Base-by-base conservation (phyloP, 169 alveolate species). In the Cryptosporidium parvum region DNA sequence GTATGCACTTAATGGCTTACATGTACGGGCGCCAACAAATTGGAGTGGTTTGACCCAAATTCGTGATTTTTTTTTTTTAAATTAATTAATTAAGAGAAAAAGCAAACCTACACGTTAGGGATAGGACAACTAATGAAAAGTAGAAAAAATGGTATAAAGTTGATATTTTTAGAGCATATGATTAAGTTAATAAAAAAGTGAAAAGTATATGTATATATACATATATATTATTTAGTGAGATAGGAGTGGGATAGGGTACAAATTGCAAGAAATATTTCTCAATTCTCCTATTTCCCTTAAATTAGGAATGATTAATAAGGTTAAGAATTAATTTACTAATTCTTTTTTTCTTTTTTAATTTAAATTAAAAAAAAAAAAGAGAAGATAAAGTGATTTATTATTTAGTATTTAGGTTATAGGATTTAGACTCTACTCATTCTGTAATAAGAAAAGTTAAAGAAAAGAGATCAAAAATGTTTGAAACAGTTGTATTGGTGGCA, bases 401-500 rank as follows among this genome's bases (percentile, higher is more conserved):
- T 26, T 65, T 65, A 65, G 72, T 31, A 10, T 65, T 65, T 65
- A 65, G 72, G 7, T 26, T 56, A n/a, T 56, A 56, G 67, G 67
- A 26, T 56, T 56, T 56, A 56, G 37, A 56, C 16, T 23, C 26
- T 56, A 53, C 62, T 53, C 9, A 37, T 4, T 42, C 48, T 42
- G 45, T 39, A 56, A 56, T 56, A 65, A 65, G 8, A 0, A 23
- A 23, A 26, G 72, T 10, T n/a, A 14, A 21, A 18, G 18, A 10
- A 18, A 72, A 56, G 37, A 26, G 12, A 1, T 61, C n/a, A 16
- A 23, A 21, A 5, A 72, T 75, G 86, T 52, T 75, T 75, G 62
- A 33, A 39, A n/a, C 35, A 29, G 52, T 59, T n/a, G 56, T 59
- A 39, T 31, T 75, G 59, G 70, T 75, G 44, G 86, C 70, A 56